Evolutionary conservation across 805 yeast species (phyloP).

Genomic region (Kregervanrija fluxuum): DNA sequence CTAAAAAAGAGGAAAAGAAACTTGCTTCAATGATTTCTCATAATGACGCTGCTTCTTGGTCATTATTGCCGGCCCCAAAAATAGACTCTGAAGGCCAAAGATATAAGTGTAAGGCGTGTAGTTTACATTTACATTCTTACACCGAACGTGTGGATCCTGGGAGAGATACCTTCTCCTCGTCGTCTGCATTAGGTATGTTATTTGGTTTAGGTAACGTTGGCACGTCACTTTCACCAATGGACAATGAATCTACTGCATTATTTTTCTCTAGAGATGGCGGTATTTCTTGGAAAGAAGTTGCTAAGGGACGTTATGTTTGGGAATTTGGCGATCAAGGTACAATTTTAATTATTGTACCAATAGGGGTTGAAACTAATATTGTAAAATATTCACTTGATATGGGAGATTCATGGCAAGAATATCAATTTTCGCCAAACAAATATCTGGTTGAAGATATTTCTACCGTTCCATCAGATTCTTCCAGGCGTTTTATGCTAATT

Average conservation of each 20-base stretch:
- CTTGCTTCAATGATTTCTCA: constrained; percentile 71
- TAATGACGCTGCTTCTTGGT: constrained; percentile 91
- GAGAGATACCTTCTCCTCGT: constrained; percentile 81
- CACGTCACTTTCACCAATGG: constrained; percentile 34
- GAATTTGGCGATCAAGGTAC: constrained; percentile 96
- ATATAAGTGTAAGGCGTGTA: constrained; percentile 52
- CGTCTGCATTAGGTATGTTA: constrained; percentile 83
- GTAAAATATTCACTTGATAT: constrained; percentile 67
- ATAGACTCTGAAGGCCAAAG: constrained; percentile 53
- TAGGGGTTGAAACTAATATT: constrained; percentile 46
- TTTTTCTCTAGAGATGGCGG: constrained; percentile 90
- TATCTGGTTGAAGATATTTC: constrained; percentile 57
- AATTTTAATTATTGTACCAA: constrained; percentile 64
- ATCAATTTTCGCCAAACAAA: constrained; percentile 48
- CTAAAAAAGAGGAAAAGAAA: constrained; percentile 34
- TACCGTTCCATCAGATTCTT: constrained; percentile 89
- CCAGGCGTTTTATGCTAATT: constrained; percentile 67
- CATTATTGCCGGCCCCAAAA: constrained; percentile 59
- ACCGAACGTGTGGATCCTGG: constrained; percentile 72
- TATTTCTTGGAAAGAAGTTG: constrained; percentile 73
- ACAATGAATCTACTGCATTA: constrained; percentile 49
- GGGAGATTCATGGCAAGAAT: constrained; percentile 70
- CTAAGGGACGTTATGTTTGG: constrained; percentile 77
- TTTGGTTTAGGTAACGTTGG: constrained; percentile 96
- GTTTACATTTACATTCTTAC: constrained; percentile 81